phyloP scores from a whole-genome alignment of 257 asterid genomes.

The Nicotiana sylvestris region DNA sequence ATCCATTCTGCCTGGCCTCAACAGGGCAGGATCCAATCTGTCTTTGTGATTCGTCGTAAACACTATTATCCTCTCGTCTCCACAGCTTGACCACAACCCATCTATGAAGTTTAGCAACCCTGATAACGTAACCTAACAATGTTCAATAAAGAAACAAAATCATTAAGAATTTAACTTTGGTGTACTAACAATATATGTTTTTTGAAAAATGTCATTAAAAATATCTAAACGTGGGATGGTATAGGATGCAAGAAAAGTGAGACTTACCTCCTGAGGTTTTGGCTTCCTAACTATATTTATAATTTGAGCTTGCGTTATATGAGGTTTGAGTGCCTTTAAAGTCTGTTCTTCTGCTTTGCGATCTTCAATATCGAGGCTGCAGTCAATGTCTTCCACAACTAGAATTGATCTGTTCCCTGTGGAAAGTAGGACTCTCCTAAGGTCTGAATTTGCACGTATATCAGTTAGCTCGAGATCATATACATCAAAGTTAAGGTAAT shows the following conservation, averaged over 20 bases:
- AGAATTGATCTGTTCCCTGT: conserved; percentile 39
- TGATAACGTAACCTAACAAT: conserved; percentile 29
- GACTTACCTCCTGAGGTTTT: conserved; percentile 26
- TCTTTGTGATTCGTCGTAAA: conserved; percentile 63
- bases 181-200: neutral
- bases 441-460: conserved; percentile 29
- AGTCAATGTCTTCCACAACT: conserved; percentile 50
- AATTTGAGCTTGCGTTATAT: conserved; percentile 29
- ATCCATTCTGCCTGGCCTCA: conserved; percentile 69
- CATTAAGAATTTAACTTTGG: neutral
- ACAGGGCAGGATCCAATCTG: conserved; percentile 44
- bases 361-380: conserved; percentile 31
- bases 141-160: neutral
- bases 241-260: neutral
- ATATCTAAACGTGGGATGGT: neutral
- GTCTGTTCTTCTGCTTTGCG: conserved; percentile 33
- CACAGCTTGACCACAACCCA: conserved; percentile 52
- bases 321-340: conserved; percentile 27
- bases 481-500: conserved; percentile 42
- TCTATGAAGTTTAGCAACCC: conserved; percentile 46
- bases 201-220: neutral
- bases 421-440: conserved; percentile 33
- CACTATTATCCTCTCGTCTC: conserved; percentile 44
- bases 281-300: conserved; percentile 30
- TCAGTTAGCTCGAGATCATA: conserved; percentile 47